Evolutionary conservation across 371 early-diverging fungal genomes (phyloP), one percentile per base, ranked within the genome.

Genomic region (Mucor indicus): DNA sequence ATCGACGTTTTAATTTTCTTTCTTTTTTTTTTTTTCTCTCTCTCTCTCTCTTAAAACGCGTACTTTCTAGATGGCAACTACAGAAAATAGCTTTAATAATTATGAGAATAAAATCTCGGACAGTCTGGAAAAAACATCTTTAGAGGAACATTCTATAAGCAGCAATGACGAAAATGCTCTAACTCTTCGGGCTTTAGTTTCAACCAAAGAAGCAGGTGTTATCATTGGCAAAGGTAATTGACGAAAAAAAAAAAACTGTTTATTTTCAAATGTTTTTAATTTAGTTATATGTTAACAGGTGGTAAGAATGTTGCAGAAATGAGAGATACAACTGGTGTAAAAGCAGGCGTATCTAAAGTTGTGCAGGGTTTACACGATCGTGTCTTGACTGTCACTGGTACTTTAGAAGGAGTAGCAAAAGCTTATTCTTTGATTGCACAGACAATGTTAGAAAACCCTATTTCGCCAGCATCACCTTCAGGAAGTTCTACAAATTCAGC

Each of bases 181-280:
- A 38, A 86, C 88, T n/a, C 71, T 93, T 51, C 87, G 94, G 36
- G 86, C 91, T 13, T 74, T 93, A 12, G 87, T 93, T n/a, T 80
- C 89, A 22, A 88, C 92, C 58, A 91, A 90, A 68, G 96, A 95
- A 64, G 96, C 97, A 24, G 95, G 89, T 54, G 86, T 94, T 27
- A 86, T 96, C 50, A 96, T 96, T 57, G 97, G 97, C 41, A 91
- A 90, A 75, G 74, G 75, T 27, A 13, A 42, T 11, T 33, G 4
- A 11, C 11, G 5, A 27, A 27, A 27, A 27, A 27, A 11, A 27
- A 27, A 27, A 27, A 27, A 11, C 7, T n/a, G n/a, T n/a, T n/a
- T n/a, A n/a, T n/a, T n/a, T n/a, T n/a, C n/a, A n/a, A n/a, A n/a
- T n/a, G n/a, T n/a, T n/a, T n/a, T n/a, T 7, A 27, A 11, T 27